A percentile compares a stretch with the other conserved stretches of the same genome.
Conservation (phyloP, 768 basidiomycete species). For the Boletus bicolor region DNA sequence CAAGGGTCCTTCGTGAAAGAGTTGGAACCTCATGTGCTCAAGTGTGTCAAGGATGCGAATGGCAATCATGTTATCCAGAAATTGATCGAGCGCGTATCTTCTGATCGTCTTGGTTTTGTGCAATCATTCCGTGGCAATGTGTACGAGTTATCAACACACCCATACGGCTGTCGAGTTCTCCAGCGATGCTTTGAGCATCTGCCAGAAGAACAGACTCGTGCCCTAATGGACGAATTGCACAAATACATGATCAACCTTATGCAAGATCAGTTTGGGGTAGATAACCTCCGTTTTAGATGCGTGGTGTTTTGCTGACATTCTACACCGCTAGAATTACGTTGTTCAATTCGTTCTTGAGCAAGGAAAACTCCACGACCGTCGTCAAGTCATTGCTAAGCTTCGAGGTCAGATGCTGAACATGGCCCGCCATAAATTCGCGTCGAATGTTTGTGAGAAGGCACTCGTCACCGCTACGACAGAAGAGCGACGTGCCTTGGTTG, state of each 20-base stretch:
- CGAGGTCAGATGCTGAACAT: slow-evolving; percentile 75
- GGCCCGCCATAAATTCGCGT: slow-evolving; percentile 89
- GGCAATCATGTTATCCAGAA: slow-evolving; percentile 97
- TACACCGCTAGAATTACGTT: slow-evolving; percentile 76
- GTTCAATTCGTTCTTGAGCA: slow-evolving; percentile 90
- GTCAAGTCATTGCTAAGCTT: slow-evolving; percentile 62
- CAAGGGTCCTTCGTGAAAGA: slow-evolving; percentile 74
- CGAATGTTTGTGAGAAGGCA: slow-evolving; percentile 94
- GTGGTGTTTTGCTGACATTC: slow-evolving; percentile 5
- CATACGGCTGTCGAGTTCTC: slow-evolving; percentile 92
- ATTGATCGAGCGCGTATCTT: slow-evolving; percentile 73
- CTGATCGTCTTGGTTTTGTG: slow-evolving; percentile 76
- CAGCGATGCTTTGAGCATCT: slow-evolving; percentile 90
- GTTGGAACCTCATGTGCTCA: slow-evolving; percentile 74
- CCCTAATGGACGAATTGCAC: slow-evolving; percentile 81
- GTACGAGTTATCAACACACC: slow-evolving; percentile 77
- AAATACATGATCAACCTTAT: slow-evolving; percentile 67
- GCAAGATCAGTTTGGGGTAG: slow-evolving; percentile 88
- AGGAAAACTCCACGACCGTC: slow-evolving; percentile 67
- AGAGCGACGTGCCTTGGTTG: slow-evolving; percentile 66
- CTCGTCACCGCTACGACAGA: slow-evolving; percentile 62
- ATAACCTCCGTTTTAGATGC: slow-evolving; percentile 23
- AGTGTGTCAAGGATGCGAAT: slow-evolving; percentile 87
- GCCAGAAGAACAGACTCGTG: slow-evolving; percentile 60
- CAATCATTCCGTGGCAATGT: slow-evolving; percentile 74